Percentiles rank a stretch among this genome's conserved stretches.
These are phyloP conservation scores for Aspergillus sp. DNA, from an alignment of 2,329 filamentous ascomycete species.

Conservation along the genomic window DNA sequence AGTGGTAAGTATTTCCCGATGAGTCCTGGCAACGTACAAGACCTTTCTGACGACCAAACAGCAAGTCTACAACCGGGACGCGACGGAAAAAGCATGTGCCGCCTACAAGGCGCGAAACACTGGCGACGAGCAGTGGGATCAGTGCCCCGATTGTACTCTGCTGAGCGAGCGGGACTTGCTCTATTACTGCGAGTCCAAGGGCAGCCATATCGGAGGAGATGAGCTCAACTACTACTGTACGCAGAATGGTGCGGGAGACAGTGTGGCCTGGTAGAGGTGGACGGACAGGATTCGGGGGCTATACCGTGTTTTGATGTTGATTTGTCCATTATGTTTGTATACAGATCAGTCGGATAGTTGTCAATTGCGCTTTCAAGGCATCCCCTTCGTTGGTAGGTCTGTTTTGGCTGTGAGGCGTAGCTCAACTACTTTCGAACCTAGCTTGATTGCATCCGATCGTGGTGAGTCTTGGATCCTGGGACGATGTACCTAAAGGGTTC, in stretches of 20 bases:
- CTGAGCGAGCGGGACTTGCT: conserved; percentile 12
- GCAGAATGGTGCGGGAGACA: conserved; percentile 12
- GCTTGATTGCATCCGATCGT: too few relatives aligned
- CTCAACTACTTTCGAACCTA: too few relatives aligned
- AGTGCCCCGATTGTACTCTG: conserved; percentile 19
- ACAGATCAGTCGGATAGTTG: too few relatives aligned
- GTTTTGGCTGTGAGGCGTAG: too few relatives aligned
- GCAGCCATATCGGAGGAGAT: conserved; percentile 19
- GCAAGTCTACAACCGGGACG: conserved; percentile 14
- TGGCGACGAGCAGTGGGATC: conserved; percentile 19
- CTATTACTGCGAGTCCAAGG: conserved; percentile 20
- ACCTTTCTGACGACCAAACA: background rate
- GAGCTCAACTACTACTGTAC: conserved; percentile 21
- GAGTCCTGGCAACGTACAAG: too few relatives aligned
- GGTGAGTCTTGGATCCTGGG: too few relatives aligned
- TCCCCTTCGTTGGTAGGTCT: too few relatives aligned
- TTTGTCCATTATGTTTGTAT: too few relatives aligned
- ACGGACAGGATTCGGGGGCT: too few relatives aligned
- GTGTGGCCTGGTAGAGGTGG: conserved; percentile 13
- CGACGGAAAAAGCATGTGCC: conserved; percentile 17
- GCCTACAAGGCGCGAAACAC: conserved; percentile 21
- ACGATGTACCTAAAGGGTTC: too few relatives aligned
- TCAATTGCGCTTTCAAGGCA: too few relatives aligned
- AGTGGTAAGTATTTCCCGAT: conserved; percentile 8
- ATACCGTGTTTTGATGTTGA: too few relatives aligned